phyloP scores from a whole-genome alignment of 768 basidiomycete species.

The Mycena metata region DNA sequence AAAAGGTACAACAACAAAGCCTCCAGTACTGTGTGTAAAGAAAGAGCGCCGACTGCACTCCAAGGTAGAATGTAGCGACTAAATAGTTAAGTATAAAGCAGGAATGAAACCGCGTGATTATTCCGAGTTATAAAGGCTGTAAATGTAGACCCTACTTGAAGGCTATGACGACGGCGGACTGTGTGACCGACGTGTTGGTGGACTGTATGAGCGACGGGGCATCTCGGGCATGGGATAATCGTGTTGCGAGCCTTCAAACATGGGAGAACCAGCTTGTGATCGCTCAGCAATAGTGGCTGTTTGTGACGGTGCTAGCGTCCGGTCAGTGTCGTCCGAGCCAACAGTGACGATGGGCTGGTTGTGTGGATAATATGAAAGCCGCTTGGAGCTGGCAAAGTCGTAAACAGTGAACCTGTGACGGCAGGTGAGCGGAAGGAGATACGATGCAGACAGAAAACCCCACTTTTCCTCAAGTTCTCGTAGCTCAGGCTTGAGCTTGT shows the following conservation, averaged over 20 bases:
- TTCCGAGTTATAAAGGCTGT: constrained; percentile 35
- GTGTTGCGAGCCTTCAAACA: constrained; percentile 49
- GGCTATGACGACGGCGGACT: constrained; percentile 23
- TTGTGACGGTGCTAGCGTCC: constrained; percentile 57
- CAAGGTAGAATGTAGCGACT: constrained; percentile 24
- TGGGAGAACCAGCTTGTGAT: constrained; percentile 61
- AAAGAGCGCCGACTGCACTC: constrained; percentile 28
- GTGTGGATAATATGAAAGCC: constrained; percentile 90
- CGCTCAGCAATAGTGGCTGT: constrained; percentile 64
- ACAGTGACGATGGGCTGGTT: constrained; percentile 72
- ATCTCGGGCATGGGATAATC: constrained; percentile 42
- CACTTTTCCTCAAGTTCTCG: constrained; percentile 95
- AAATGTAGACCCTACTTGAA: constrained; percentile 6
- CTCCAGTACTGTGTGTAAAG: constrained; percentile 23
- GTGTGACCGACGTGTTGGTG: constrained; percentile 20
- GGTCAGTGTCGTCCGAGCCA: constrained; percentile 58
- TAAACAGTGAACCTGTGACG: constrained; percentile 85
- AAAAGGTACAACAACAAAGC: constrained; percentile 24
- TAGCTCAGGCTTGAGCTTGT: constrained; percentile 92
- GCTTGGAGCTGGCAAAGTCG: constrained; percentile 80
- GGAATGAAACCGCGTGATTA: constrained; percentile 17
- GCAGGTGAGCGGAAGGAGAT: constrained; percentile 24
- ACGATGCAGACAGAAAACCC: constrained; percentile 41
- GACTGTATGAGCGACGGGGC: constrained; percentile 31
- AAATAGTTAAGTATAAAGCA: constrained; percentile 24